Percentiles rank a stretch among this genome's conserved stretches.
phyloP scores from a whole-genome alignment of 2,329 filamentous ascomycete genomes.

The Hypomyces rosellus region DNA sequence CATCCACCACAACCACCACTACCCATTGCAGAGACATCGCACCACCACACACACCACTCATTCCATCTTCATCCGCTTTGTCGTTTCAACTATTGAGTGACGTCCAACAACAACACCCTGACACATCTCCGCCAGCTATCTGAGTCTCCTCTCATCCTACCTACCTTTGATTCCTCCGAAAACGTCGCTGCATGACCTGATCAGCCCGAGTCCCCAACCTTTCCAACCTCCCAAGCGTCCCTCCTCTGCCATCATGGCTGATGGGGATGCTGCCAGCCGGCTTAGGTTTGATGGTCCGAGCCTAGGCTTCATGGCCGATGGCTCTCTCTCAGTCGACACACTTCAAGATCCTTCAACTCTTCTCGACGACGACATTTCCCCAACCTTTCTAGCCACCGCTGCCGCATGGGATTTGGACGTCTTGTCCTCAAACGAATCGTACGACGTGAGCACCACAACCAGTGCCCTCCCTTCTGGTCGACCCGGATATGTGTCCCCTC shows the following conservation, averaged over 20 bases:
- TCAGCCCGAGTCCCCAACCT: constrained; percentile 7
- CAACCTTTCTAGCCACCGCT: constrained; percentile 24
- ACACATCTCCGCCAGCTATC: constrained; percentile 6
- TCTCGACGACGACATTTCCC: constrained; percentile 27
- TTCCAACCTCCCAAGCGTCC: constrained; percentile 4
- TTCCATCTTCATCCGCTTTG: constrained; percentile 5
- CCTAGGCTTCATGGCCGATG: constrained; percentile 31
- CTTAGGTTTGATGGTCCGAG: constrained; percentile 40
- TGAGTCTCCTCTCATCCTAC: constrained; percentile 3
- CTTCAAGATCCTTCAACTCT: constrained; percentile 26
- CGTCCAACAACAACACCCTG: constrained; percentile 4
- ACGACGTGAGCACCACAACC: constrained; percentile 33
- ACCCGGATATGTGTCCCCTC: constrained; percentile 26
- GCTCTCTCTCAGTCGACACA: constrained; percentile 22
- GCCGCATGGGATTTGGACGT: constrained; percentile 43
- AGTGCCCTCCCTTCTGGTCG: constrained; percentile 29
- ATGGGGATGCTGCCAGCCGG: constrained; percentile 33
- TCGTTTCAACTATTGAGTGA: constrained; percentile 6
- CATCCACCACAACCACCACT: not conserved
- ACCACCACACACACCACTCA: constrained; percentile 5
- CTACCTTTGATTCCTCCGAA: constrained; percentile 3
- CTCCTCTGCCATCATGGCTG: constrained; percentile 25
- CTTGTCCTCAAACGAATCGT: constrained; percentile 42
- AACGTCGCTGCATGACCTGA: constrained; percentile 10
- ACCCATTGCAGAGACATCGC: not conserved